These are phyloP conservation scores for Dictyostelium intermedium DNA, from an alignment of 78 protist species.

Conservation along the genomic window DNA sequence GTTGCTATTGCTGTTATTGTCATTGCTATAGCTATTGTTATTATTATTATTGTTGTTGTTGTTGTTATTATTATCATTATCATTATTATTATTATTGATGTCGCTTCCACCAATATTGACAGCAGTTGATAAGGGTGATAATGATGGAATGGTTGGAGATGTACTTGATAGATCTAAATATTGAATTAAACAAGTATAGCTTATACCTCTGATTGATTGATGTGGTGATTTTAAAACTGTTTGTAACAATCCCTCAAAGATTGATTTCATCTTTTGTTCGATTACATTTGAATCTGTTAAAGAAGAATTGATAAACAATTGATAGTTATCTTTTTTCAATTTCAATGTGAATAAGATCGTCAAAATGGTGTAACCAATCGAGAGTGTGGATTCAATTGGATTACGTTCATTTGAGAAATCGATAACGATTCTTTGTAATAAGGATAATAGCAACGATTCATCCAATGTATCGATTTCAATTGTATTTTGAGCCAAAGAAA, in stretches of 20 bases:
- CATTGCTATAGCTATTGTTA: background rate
- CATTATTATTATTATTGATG: background rate
- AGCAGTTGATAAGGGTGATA: background rate
- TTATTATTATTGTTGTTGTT: background rate
- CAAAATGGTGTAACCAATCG: constrained; percentile 41
- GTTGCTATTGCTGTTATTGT: background rate
- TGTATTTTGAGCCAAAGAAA: background rate
- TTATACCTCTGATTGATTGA: constrained; percentile 69
- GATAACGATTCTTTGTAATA: constrained; percentile 15
- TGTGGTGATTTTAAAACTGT: constrained; percentile 49
- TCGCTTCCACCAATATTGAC: background rate
- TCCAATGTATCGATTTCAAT: constrained; percentile 3
- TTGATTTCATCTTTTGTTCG: constrained; percentile 50
- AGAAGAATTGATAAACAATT: background rate
- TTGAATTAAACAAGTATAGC: constrained; percentile 33
- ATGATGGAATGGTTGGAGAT: background rate
- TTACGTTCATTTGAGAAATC: constrained; percentile 48
- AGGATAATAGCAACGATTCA: background rate
- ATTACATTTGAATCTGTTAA: background rate
- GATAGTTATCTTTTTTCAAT: constrained; percentile 15
- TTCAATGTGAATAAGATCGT: constrained; percentile 10
- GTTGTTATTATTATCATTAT: background rate
- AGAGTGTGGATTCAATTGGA: constrained; percentile 1
- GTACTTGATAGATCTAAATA: constrained; percentile 1
- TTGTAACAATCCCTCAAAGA: constrained; percentile 34